These are phyloP conservation scores for Euphorbia peplus DNA, from an alignment of 345 rosid genomes.

Conservation along the genomic window DNA sequence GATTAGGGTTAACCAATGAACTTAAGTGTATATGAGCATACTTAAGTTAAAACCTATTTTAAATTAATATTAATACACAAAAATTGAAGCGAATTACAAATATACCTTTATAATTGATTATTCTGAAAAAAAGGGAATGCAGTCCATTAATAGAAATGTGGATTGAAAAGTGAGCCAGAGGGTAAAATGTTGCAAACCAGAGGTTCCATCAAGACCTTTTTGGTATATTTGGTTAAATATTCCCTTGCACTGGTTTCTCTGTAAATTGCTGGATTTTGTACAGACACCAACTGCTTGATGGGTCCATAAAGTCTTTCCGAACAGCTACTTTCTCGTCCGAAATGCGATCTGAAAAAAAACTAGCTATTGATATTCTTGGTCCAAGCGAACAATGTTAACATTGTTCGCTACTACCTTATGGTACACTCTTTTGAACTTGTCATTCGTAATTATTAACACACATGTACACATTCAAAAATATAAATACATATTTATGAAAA, in stretches of 20 bases:
- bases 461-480: no score
- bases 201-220: slow-evolving; percentile 5
- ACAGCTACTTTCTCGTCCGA: not conserved
- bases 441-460: slow-evolving; percentile 1
- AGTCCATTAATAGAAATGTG: no score
- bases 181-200: not conserved
- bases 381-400: no score
- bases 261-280: slow-evolving; percentile 1
- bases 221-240: not conserved
- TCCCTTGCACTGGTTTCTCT: not conserved
- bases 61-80: no score
- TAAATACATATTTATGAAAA: no score
- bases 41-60: no score
- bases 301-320: not conserved
- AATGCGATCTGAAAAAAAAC: slow-evolving; percentile 10
- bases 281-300: not conserved
- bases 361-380: slow-evolving; percentile 10
- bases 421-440: slow-evolving; percentile 11
- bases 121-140: no score
- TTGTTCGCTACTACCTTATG: slow-evolving; percentile 1
- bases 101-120: no score
- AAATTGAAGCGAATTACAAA: no score
- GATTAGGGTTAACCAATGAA: no score
- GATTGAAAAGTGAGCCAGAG: not conserved
- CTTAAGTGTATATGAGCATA: no score